Percentiles rank a stretch among this genome's conserved stretches.
Conservation (phyloP, 2,329 filamentous ascomycete species). For the Paraconiothyrium sp. region DNA sequence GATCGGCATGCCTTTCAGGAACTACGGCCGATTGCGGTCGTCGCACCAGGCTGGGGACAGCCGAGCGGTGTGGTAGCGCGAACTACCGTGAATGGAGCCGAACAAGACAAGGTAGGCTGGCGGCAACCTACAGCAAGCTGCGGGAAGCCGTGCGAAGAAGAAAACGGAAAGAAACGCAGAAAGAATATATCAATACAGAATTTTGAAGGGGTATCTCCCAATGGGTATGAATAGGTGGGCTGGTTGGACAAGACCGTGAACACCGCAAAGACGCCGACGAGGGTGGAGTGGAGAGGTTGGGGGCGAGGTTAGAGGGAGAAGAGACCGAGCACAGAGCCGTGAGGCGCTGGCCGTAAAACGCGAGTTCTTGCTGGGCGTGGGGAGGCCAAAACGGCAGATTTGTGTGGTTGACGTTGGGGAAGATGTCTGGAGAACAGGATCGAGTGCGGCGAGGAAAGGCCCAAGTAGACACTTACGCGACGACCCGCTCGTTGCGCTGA, state of each 20-base stretch:
- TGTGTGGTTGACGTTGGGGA: conserved; percentile 27
- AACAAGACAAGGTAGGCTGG: conserved; percentile 27
- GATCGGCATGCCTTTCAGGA: conserved; percentile 46
- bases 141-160: conserved; percentile 17
- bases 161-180: conserved; percentile 5
- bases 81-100: conserved; percentile 13
- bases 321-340: conserved; percentile 51
- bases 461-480: conserved; percentile 5
- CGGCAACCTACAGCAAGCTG: conserved; percentile 27
- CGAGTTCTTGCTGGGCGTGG: conserved; percentile 43
- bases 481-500: conserved; percentile 13
- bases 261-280: conserved; percentile 47
- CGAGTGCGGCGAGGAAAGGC: conserved; percentile 20
- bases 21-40: conserved; percentile 48
- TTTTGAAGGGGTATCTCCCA: conserved; percentile 47
- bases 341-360: conserved; percentile 54
- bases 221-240: conserved; percentile 33
- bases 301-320: conserved; percentile 34
- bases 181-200: conserved; percentile 22
- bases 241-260: conserved; percentile 45
- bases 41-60: conserved; percentile 38
- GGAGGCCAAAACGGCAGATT: conserved; percentile 49
- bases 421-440: conserved; percentile 35
- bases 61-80: conserved; percentile 23
- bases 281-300: conserved; percentile 39